Evolutionary conservation across 345 rosid species (phyloP), one percentile per base, ranked within the genome.

Genomic region (Sonneratia caseolaris): DNA sequence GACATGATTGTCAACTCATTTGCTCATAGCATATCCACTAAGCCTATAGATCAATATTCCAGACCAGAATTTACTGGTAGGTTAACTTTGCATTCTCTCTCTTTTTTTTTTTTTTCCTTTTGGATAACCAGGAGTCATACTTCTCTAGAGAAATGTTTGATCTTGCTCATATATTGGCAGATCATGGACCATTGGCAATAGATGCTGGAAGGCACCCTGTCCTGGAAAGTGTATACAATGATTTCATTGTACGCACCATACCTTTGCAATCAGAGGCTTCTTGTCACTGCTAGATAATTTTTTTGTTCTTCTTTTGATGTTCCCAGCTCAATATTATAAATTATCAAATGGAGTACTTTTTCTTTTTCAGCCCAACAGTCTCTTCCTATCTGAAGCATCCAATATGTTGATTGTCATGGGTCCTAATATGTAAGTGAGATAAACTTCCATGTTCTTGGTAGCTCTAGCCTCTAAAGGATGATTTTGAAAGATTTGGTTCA

Each of bases 171-270:
- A 32, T 68, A 49, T 43, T 84, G 70, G 72, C 82, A 94, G 98
- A 84, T 66, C 80, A 78, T 86, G 97, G 97, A 77, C 98, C 98
- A 70, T 76, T 94, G 76, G 98, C 96, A 76, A 89, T 94, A 75
- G 97, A 94, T 78, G 86, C 91, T 71, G 98, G 97, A 80, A 86
- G 97, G 82, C 98, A 94, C 79, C 98, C 98, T 68, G 86, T 94
- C 78, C 84, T 91, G 69, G 98, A 91, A 84, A 84, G 82, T 88
- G 84, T 91, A 79, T 97, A 90, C 87, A 86, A 72, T 75, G 96
- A 91, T 76, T 91, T 85, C 76, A 80, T 91, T 76, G 97, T 91
- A 85, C 45, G 78, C 75, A 71, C 9, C 51, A 70, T 77, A 71
- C 16, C 37, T 32, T 59, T 69, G 69, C 35, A 57, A 57, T n/a